Evolutionary conservation across 1,139 yeast species (phyloP).

Genomic region (Debaryomyces subglobosus): DNA sequence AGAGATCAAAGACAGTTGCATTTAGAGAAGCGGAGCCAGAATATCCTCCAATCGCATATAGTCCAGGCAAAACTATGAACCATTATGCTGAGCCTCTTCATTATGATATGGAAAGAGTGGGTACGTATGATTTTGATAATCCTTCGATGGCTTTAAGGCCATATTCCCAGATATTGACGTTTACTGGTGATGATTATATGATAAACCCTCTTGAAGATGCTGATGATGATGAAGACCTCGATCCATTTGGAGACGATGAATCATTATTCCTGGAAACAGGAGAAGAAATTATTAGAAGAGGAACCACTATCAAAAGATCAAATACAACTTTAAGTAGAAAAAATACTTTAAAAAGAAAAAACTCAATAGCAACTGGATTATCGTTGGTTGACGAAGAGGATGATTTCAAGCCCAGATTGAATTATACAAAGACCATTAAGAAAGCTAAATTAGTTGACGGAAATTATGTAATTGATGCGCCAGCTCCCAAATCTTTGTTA

Average conservation of each 20-base stretch:
- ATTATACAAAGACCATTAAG: conserved; percentile 51
- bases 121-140: conserved; percentile 23
- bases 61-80: conserved; percentile 25
- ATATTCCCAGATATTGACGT: conserved; percentile 27
- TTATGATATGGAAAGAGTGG: conserved; percentile 20
- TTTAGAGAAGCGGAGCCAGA: conserved; percentile 42
- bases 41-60: conserved; percentile 34
- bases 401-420: conserved; percentile 45
- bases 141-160: conserved; percentile 22
- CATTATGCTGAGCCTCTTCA: conserved; percentile 24
- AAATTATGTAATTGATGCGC: conserved; percentile 78
- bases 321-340: conserved; percentile 21
- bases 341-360: conserved; percentile 18
- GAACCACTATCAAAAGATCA: conserved; percentile 33
- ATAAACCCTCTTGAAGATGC: conserved; percentile 48
- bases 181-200: conserved; percentile 45
- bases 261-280: conserved; percentile 48
- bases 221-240: conserved; percentile 36
- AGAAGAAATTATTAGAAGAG: conserved; percentile 39
- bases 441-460: conserved; percentile 65
- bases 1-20: conserved; percentile 33
- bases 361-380: conserved; percentile 12
- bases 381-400: conserved; percentile 37
- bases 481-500: conserved; percentile 64
- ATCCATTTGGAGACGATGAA: conserved; percentile 52